These are phyloP conservation scores for Nannochloropsis granulata DNA, from an alignment of 108 stramenopile species.

Conservation along the genomic window DNA sequence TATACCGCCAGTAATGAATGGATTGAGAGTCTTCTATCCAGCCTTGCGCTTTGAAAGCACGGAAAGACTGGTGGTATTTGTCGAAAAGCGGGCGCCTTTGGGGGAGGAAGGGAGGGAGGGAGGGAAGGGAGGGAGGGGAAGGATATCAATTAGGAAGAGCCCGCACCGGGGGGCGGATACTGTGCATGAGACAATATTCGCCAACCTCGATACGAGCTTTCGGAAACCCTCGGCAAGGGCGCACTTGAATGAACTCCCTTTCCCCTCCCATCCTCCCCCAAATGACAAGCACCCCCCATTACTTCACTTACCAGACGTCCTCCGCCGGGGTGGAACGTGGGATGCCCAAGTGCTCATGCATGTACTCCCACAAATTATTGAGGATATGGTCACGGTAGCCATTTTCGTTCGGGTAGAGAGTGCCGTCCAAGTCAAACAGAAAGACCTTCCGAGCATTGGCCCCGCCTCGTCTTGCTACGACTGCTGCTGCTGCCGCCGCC, in stretches of 20 bases:
- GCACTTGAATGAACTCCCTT: no score
- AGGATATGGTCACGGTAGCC: constrained; percentile 18
- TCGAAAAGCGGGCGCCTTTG: constrained; percentile 17
- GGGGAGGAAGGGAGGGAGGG: no score
- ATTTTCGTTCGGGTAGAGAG: constrained; percentile 20
- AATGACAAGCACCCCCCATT: no score
- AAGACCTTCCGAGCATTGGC: background rate
- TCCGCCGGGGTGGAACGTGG: background rate
- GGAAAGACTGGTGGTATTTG: constrained; percentile 24
- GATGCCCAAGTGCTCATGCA: background rate
- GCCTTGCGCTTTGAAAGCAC: background rate
- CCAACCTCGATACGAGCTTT: no score
- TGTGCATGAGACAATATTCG: no score
- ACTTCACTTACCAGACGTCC: background rate
- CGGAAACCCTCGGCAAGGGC: no score
- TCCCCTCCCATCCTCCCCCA: no score
- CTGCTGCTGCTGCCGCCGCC: no score
- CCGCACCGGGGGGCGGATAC: no score
- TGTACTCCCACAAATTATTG: background rate
- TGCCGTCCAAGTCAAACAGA: constrained; percentile 29
- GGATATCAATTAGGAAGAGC: no score
- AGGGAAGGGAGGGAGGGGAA: no score
- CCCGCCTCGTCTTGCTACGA: no score
- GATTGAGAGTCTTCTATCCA: background rate
- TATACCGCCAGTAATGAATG: background rate